Percentiles rank a stretch among this genome's conserved stretches.
These are phyloP conservation scores for Paraphoma sp. DNA, from an alignment of 2,329 filamentous ascomycete genomes.

Conservation along the genomic window DNA sequence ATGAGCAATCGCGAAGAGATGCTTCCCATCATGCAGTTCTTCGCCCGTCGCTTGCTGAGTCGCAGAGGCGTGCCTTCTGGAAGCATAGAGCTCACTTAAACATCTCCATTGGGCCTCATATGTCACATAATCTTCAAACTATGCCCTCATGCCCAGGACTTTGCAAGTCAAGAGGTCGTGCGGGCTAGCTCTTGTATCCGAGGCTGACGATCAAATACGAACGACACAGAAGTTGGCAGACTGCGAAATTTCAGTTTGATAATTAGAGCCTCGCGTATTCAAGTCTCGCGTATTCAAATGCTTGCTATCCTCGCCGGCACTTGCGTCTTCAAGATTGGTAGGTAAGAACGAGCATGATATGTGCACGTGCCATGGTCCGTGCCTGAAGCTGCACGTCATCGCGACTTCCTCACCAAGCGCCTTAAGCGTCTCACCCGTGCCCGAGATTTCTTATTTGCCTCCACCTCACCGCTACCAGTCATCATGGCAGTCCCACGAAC, in stretches of 20 bases:
- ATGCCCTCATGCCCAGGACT: too few relatives aligned
- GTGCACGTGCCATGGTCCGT: conserved; percentile 18
- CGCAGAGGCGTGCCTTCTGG: conserved; percentile 61
- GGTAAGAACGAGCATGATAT: background rate
- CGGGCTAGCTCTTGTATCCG: too few relatives aligned
- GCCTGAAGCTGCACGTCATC: conserved; percentile 20
- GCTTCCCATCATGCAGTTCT: conserved; percentile 86
- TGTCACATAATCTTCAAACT: too few relatives aligned
- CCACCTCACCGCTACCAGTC: conserved; percentile 18
- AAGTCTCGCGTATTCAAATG: too few relatives aligned
- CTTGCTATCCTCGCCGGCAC: too few relatives aligned
- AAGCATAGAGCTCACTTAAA: conserved; percentile 55
- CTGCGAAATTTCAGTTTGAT: too few relatives aligned
- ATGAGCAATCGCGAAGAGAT: conserved; percentile 84
- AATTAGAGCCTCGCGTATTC: too few relatives aligned
- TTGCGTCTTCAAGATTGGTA: background rate
- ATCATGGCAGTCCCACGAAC: conserved; percentile 53
- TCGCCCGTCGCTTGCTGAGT: conserved; percentile 69
- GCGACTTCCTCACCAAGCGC: conserved; percentile 1
- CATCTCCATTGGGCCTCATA: too few relatives aligned
- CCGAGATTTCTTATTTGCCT: background rate
- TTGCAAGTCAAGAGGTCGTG: too few relatives aligned
- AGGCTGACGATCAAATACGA: too few relatives aligned
- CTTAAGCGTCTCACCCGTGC: background rate
- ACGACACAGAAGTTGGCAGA: too few relatives aligned